Evolutionary conservation across 192 early-diverging fungal genomes (phyloP).

Genomic region (Podila minutissima): DNA sequence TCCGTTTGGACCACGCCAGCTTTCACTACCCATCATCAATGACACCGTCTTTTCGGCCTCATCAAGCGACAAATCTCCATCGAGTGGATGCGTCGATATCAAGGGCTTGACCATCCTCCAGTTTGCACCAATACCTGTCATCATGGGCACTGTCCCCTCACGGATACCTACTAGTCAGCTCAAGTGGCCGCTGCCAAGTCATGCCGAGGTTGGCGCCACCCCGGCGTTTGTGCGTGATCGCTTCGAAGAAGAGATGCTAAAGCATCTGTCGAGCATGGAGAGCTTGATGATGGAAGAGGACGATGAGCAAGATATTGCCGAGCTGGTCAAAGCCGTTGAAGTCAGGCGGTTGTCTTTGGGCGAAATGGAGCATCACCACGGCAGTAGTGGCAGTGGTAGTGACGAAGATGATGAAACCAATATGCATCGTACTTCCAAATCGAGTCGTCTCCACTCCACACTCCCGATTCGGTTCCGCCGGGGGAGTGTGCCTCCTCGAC

Average conservation of each 20-base stretch:
- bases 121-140: conserved; percentile 29
- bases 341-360: neutral
- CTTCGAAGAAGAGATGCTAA: conserved; percentile 49
- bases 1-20: neutral
- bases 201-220: conserved; percentile 16
- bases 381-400: conserved; percentile 8
- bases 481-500: neutral
- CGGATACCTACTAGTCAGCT: neutral
- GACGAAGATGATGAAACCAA: neutral
- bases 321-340: conserved; percentile 1
- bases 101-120: neutral
- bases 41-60: conserved; percentile 6
- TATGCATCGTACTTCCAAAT: neutral
- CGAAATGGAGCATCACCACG: neutral
- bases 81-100: neutral
- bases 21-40: conserved; percentile 1
- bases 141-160: conserved; percentile 14
- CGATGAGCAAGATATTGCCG: conserved; percentile 15
- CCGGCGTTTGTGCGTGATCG: conserved; percentile 37
- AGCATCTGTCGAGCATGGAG: conserved; percentile 34
- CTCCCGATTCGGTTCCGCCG: conserved; percentile 17
- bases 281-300: conserved; percentile 37
- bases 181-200: conserved; percentile 34
- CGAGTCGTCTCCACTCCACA: neutral
- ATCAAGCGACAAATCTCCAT: neutral